phyloP scores from a whole-genome alignment of 768 basidiomycete species.

The Gloeophyllum trabeum region DNA sequence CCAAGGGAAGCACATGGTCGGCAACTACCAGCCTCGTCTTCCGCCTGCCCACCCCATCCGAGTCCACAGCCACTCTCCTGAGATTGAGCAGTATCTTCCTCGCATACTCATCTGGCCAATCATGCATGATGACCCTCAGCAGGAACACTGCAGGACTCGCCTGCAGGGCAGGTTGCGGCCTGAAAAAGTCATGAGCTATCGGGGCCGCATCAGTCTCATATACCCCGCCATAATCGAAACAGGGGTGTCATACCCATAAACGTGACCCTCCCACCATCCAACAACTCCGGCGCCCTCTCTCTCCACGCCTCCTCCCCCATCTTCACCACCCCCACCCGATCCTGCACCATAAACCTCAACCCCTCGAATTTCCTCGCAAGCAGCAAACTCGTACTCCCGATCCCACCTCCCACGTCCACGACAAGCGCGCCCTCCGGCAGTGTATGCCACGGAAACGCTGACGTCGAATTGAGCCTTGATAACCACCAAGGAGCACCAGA shows the following conservation, averaged over 20 bases:
- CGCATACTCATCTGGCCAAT: constrained; percentile 56
- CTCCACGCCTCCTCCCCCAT: constrained; percentile 50
- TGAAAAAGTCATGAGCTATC: constrained; percentile 71
- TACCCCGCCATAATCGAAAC: too few relatives aligned
- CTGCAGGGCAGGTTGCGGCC: constrained; percentile 36
- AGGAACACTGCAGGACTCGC: constrained; percentile 47
- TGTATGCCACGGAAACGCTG: constrained; percentile 49
- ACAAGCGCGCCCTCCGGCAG: constrained; percentile 39
- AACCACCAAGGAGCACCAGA: too few relatives aligned
- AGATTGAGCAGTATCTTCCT: constrained; percentile 32
- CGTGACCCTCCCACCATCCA: constrained; percentile 37
- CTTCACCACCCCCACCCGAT: constrained; percentile 39
- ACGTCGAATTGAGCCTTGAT: constrained; percentile 1
- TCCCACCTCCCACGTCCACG: constrained; percentile 64
- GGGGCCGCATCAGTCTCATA: too few relatives aligned
- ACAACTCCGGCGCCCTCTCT: constrained; percentile 42
- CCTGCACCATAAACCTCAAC: constrained; percentile 50
- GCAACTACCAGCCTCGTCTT: constrained; percentile 57
- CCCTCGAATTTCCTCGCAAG: constrained; percentile 26
- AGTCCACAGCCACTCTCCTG: constrained; percentile 24
- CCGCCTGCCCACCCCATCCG: too few relatives aligned
- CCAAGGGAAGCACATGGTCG: constrained; percentile 61
- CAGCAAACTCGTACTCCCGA: constrained; percentile 39
- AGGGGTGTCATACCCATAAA: constrained; percentile 33
- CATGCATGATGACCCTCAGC: constrained; percentile 62